Evolutionary conservation across 148 eudicot species (phyloP).

Genomic region (Cornus kousa): DNA sequence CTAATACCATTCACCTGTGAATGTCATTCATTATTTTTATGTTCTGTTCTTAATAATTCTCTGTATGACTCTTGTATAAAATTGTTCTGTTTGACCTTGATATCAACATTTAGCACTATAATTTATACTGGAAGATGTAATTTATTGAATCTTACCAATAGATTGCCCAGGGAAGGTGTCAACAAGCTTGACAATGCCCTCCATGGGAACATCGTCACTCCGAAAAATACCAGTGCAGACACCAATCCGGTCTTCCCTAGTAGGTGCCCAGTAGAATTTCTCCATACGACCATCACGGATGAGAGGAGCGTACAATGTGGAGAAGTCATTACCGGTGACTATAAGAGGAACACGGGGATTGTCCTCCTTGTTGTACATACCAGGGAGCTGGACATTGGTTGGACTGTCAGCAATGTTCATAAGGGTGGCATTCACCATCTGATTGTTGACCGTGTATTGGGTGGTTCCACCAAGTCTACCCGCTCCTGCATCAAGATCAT

Average conservation of each 20-base stretch:
- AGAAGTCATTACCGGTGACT: conserved; percentile 46
- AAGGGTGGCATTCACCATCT: conserved; percentile 54
- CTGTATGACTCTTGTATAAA: background rate
- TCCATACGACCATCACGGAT: conserved; percentile 54
- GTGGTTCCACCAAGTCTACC: conserved; percentile 44
- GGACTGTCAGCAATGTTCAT: conserved; percentile 56
- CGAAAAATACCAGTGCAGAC: conserved; percentile 42
- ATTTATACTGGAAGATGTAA: background rate
- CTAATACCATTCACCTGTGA: no score
- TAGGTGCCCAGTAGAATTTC: conserved; percentile 53
- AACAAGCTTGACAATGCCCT: conserved; percentile 35
- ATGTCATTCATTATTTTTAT: no score
- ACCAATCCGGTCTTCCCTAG: conserved; percentile 42
- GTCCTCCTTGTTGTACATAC: conserved; percentile 47
- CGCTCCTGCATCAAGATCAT: conserved; percentile 51
- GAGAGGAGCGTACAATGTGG: conserved; percentile 45
- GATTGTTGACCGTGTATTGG: conserved; percentile 49
- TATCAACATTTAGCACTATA: no score
- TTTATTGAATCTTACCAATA: conserved; percentile 24
- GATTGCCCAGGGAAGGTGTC: conserved; percentile 46
- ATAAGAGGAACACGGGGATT: conserved; percentile 42
- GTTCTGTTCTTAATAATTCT: background rate
- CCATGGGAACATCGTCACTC: conserved; percentile 26
- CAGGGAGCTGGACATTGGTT: conserved; percentile 46
- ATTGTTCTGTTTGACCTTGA: background rate